Conservation (phyloP, 805 yeast species). For the Crinitomyces ghanaensis region DNA sequence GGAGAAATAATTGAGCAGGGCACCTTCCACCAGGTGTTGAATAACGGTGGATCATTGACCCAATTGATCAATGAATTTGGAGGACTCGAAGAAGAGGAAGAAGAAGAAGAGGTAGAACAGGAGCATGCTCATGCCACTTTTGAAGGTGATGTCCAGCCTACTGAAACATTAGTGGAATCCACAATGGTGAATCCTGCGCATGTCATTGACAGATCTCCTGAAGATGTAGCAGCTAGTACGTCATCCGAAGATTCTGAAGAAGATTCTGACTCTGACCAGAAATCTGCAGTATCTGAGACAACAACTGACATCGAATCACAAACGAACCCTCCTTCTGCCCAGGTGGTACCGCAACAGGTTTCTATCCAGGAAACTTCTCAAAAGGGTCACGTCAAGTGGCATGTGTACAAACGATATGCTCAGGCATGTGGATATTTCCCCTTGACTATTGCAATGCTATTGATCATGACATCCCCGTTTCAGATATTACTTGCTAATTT, state of each 20-base stretch:
- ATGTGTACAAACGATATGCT: constrained; percentile 61
- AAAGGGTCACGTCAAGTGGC: constrained; percentile 78
- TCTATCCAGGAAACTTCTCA: constrained; percentile 54
- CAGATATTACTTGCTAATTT: constrained; percentile 53
- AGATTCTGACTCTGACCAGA: constrained; percentile 1
- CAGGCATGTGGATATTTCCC: constrained; percentile 54
- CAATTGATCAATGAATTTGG: constrained; percentile 17
- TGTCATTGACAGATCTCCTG: constrained; percentile 2
- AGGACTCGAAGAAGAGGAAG: constrained; percentile 2
- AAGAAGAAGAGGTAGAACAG: no score
- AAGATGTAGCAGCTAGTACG: constrained; percentile 1
- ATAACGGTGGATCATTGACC: constrained; percentile 10
- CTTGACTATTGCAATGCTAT: constrained; percentile 27
- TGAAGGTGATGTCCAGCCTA: no score
- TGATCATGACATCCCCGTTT: constrained; percentile 35
- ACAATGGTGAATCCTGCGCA: no score
- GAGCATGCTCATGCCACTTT: no score
- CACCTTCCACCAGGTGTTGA: constrained; percentile 41
- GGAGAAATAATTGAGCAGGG: constrained; percentile 39
- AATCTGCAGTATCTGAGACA: constrained; percentile 1
- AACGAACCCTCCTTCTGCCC: no score
- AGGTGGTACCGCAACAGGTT: no score
- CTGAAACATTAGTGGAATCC: no score
- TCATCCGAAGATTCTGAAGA: constrained; percentile 2
- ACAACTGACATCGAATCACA: constrained; percentile 2